phyloP scores from a whole-genome alignment of 2,329 filamentous ascomycete species.

The Tolypocladium pustulatum region DNA sequence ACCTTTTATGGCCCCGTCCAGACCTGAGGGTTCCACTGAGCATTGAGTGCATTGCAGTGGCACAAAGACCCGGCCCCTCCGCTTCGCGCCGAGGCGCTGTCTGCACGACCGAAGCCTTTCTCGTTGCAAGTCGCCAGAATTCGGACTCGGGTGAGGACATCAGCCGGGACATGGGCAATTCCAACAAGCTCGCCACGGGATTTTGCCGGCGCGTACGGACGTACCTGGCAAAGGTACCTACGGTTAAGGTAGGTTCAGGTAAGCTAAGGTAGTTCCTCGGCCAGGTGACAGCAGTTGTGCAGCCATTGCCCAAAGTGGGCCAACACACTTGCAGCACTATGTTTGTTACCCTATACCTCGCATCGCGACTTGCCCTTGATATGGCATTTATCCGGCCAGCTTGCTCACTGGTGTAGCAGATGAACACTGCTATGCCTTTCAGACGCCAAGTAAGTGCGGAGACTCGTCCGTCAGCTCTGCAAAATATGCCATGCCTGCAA shows the following conservation, averaged over 20 bases:
- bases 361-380: not conserved
- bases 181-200: accelerated
- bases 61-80: not conserved
- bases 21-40: not conserved
- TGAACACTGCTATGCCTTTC: not conserved
- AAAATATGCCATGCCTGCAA: not conserved
- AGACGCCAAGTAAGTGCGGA: not conserved
- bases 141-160: not conserved
- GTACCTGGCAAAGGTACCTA: no score
- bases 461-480: not conserved
- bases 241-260: no score
- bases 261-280: no score
- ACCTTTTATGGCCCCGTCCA: not conserved
- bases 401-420: not conserved
- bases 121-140: not conserved
- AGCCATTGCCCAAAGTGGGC: not conserved
- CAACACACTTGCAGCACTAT: not conserved
- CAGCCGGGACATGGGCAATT: not conserved
- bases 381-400: not conserved
- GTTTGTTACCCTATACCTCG: not conserved
- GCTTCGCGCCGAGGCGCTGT: not conserved
- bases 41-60: not conserved
- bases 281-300: not conserved
- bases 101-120: not conserved
- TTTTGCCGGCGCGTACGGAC: not conserved